Conservation (phyloP, 2,329 filamentous ascomycete genomes). For the Pochonia chlamydosporia region DNA sequence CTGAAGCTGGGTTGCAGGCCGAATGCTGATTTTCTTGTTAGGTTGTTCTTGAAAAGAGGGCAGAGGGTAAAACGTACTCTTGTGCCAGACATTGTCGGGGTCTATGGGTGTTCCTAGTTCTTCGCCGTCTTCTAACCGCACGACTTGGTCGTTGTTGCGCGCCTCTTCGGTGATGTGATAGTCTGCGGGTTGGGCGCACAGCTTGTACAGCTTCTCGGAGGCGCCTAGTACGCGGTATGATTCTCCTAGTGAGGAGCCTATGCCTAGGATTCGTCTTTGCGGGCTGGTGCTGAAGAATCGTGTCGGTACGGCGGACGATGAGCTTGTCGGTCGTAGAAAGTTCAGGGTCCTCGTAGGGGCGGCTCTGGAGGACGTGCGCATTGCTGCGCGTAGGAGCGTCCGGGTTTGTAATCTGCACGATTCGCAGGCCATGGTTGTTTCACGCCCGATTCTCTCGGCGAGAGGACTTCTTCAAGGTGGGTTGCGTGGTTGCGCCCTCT, state of each 20-base stretch:
- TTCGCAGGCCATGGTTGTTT: constrained; percentile 37
- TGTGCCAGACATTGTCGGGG: constrained; percentile 58
- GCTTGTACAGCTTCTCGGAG: constrained; percentile 72
- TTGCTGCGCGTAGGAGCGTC: constrained; percentile 28
- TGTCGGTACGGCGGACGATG: constrained; percentile 7
- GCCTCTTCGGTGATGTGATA: constrained; percentile 69
- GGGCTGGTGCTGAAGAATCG: constrained; percentile 33
- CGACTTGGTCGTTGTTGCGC: constrained; percentile 60
- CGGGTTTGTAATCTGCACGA: constrained; percentile 40
- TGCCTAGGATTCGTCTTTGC: constrained; percentile 24
- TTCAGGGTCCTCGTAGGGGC: constrained; percentile 15
- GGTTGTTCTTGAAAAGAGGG: neutral
- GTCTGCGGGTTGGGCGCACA: constrained; percentile 65
- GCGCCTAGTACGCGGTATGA: constrained; percentile 73
- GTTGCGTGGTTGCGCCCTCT: neutral
- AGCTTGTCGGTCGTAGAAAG: neutral
- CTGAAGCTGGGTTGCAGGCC: constrained; percentile 81
- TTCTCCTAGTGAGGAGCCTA: constrained; percentile 29
- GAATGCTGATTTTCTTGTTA: constrained; percentile 49
- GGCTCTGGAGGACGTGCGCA: constrained; percentile 22
- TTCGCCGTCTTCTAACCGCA: constrained; percentile 70
- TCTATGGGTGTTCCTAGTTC: constrained; percentile 58
- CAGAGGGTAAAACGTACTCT: constrained; percentile 46
- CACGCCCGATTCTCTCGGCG: neutral
- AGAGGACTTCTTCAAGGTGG: neutral